Evolutionary conservation across 306 rosid species (phyloP), one percentile per base, ranked within the genome.

Genomic region (Pterocarpus santalinus): DNA sequence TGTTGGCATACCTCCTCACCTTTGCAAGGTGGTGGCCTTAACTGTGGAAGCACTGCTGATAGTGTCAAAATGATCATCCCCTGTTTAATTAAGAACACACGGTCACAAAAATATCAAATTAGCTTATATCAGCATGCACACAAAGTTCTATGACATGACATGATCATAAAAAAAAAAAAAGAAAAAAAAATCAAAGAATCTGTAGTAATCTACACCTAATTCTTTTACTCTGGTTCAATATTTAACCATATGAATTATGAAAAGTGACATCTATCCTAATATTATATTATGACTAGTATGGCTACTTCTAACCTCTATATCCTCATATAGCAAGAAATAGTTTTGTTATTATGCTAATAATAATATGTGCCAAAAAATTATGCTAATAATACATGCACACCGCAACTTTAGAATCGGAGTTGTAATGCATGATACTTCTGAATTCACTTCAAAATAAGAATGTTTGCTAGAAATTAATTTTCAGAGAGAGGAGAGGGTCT

Each of bases 1-100:
- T 96, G 67, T 62, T 89, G 11, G 75, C 99, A 96, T 0, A 76
- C 49, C 81, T 87, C 85, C 7, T 81, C 89, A 1, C 81, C 90
- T 52, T 78, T 62, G 62, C 99, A 96, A 4, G 91, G 90, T 0
- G 99, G 90, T 57, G 99, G 99, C 65, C 97, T 88, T 36, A 90
- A 78, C 34, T 79, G 78, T 51, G 98, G 98, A 13, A 93, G 86
- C 9, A 89, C 84, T 7, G 99, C 99, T 4, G 99, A 93, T 12
- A 88, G 3, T 2, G 98, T 96, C 35, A 96, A 60, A 83, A 83
- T 83, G 15, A 88, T 80, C 98, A 96, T 92, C 5, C 99, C 99
- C 99, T 95, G 80, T 41, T 58, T 56, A 47, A 28, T 58, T 34
- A 7, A 5, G 6, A 2, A 53, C 7, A 5, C 3, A 68, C 2